phyloP scores from a whole-genome alignment of 805 yeast species.

The Saturnispora galanensis region DNA sequence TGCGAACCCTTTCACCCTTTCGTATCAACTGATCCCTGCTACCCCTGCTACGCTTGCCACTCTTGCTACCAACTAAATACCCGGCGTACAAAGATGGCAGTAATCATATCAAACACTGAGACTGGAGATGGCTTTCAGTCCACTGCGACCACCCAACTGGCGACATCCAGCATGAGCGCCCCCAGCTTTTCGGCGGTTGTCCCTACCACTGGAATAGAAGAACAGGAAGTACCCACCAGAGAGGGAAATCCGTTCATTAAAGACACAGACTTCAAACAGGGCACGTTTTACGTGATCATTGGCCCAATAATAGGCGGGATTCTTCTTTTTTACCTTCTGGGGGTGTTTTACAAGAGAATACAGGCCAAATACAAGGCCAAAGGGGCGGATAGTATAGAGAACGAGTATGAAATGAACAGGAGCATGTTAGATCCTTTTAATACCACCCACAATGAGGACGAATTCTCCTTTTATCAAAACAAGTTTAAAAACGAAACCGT shows the following conservation, averaged over 20 bases:
- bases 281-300: slow-evolving; percentile 22
- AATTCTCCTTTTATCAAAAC: not conserved
- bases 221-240: slow-evolving; percentile 6
- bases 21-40: not conserved
- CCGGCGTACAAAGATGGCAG: not conserved
- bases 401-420: slow-evolving; percentile 10
- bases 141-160: too few relatives aligned
- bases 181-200: not conserved
- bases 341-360: slow-evolving; percentile 15
- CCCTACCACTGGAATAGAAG: not conserved
- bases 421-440: slow-evolving; percentile 6
- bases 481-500: too few relatives aligned
- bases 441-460: not conserved
- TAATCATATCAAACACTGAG: too few relatives aligned
- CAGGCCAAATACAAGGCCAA: slow-evolving; percentile 20
- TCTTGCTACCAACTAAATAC: not conserved
- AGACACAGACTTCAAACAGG: slow-evolving; percentile 15
- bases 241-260: slow-evolving; percentile 20
- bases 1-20: not conserved
- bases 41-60: not conserved
- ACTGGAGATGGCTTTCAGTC: too few relatives aligned
- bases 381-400: slow-evolving; percentile 11
- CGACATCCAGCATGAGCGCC: too few relatives aligned
- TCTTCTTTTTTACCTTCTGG: slow-evolving; percentile 17
- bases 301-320: slow-evolving; percentile 21